phyloP scores from a whole-genome alignment of 495 filamentous ascomycete species.

The Penicillium riverlandense region DNA sequence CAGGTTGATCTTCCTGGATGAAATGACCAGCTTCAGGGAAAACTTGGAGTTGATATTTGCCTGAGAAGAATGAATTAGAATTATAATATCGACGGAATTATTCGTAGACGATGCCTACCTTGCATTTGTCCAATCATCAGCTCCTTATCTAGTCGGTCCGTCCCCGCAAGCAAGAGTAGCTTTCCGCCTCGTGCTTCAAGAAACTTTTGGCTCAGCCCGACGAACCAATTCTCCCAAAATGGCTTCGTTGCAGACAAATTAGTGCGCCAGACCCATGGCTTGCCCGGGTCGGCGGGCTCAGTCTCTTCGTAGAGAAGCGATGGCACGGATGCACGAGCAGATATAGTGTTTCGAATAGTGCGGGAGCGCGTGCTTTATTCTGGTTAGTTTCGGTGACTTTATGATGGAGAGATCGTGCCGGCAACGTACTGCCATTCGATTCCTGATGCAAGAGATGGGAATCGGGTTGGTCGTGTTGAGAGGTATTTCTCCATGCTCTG shows the following conservation, averaged over 20 bases:
- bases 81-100: background rate
- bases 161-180: conserved; percentile 83
- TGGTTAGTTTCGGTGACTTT: background rate
- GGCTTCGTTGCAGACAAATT: conserved; percentile 77
- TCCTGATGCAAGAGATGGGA: conserved; percentile 64
- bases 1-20: conserved; percentile 88
- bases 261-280: conserved; percentile 76
- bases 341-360: conserved; percentile 74
- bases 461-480: conserved; percentile 70
- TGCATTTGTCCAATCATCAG: conserved; percentile 98
- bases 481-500: conserved; percentile 92
- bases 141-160: conserved; percentile 89
- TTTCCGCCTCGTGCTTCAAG: conserved; percentile 80
- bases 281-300: conserved; percentile 22
- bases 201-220: conserved; percentile 82
- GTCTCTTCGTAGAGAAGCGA: conserved; percentile 55
- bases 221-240: conserved; percentile 94
- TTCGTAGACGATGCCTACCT: conserved; percentile 43
- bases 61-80: conserved; percentile 28
- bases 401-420: background rate
- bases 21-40: conserved; percentile 95
- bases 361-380: conserved; percentile 61
- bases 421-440: conserved; percentile 83
- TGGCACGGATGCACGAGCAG: conserved; percentile 82
- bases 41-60: conserved; percentile 93